Evolutionary conservation across 2,329 filamentous ascomycete species (phyloP).

Genomic region (Aspergillus neotritici): DNA sequence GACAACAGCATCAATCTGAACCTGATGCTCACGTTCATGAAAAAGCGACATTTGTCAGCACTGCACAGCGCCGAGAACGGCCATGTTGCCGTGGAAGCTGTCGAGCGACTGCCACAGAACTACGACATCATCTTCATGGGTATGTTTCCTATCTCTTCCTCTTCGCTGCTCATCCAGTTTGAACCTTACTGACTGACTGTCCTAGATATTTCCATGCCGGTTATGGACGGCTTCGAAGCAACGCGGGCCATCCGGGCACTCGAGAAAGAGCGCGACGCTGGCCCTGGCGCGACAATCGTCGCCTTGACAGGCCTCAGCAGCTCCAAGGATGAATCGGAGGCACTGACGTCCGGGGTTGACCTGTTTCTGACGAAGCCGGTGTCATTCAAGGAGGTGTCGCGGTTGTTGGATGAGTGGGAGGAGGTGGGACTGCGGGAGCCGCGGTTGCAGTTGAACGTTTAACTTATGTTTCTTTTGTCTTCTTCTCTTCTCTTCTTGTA

Average conservation of each 20-base stretch:
- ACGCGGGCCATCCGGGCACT: constrained; percentile 42
- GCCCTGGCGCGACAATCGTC: constrained; percentile 36
- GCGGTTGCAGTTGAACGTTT: not conserved
- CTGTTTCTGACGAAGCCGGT: constrained; percentile 46
- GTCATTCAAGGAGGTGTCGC: constrained; percentile 39
- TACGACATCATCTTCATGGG: constrained; percentile 46
- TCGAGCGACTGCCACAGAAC: constrained; percentile 26
- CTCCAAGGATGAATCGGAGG: constrained; percentile 40
- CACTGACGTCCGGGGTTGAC: constrained; percentile 40
- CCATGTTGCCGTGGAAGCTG: constrained; percentile 38
- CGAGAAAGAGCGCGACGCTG: constrained; percentile 32
- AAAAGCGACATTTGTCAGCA: constrained; percentile 31
- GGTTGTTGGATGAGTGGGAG: constrained; percentile 34
- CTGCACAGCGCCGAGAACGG: constrained; percentile 41
- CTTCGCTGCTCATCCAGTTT: not conserved
- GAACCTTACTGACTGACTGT: not conserved
- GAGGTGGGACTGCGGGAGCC: constrained; percentile 2
- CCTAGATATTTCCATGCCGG: constrained; percentile 43
- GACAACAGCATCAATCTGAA: constrained; percentile 44
- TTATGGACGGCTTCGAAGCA: constrained; percentile 46
- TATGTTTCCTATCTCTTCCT: constrained; percentile 6
- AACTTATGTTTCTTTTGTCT: not conserved
- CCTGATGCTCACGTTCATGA: constrained; percentile 41
- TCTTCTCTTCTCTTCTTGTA: not conserved
- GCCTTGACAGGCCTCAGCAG: constrained; percentile 43